Evolutionary conservation across 495 filamentous ascomycete species (phyloP).

Genomic region (Aspergillus sparsus): DNA sequence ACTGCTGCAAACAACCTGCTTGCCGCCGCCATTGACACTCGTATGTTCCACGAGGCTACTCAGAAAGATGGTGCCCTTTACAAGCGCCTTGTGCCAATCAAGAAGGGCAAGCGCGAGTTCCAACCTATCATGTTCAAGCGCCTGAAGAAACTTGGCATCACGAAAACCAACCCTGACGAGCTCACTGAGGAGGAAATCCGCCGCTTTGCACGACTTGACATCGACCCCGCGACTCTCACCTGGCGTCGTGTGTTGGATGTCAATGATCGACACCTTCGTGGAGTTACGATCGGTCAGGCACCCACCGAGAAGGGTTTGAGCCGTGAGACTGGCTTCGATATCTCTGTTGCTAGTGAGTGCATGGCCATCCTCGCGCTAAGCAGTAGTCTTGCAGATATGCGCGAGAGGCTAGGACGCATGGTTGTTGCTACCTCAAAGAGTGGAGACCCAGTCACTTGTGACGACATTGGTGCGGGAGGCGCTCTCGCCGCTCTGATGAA

Average conservation of each 20-base stretch:
- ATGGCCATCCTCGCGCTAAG: constrained; percentile 97
- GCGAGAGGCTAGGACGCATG: constrained; percentile 92
- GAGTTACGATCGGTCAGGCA: constrained; percentile 82
- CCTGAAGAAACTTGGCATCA: constrained; percentile 90
- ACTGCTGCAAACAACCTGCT: constrained; percentile 97
- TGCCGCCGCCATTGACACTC: constrained; percentile 96
- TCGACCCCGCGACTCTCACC: constrained; percentile 95
- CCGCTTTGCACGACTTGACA: constrained; percentile 88
- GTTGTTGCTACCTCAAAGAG: constrained; percentile 84
- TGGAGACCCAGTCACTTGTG: constrained; percentile 92
- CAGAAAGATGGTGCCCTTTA: constrained; percentile 91
- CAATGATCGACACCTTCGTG: constrained; percentile 90
- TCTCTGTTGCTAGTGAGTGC: constrained; percentile 94
- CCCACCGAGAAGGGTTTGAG: constrained; percentile 85
- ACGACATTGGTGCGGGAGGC: constrained; percentile 91
- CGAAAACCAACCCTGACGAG: constrained; percentile 88
- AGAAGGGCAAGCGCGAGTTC: constrained; percentile 87
- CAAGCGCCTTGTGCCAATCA: constrained; percentile 81
- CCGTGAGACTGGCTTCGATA: constrained; percentile 90
- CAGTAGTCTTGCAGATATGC: constrained; percentile 84
- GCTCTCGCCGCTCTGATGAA: constrained; percentile 94
- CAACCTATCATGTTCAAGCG: constrained; percentile 87
- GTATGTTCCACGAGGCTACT: constrained; percentile 95
- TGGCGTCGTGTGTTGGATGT: constrained; percentile 97
- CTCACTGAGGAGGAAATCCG: constrained; percentile 85